Evolutionary conservation across 352 stramenopile genomes (phyloP).

Genomic region (Pythium dissotocum): DNA sequence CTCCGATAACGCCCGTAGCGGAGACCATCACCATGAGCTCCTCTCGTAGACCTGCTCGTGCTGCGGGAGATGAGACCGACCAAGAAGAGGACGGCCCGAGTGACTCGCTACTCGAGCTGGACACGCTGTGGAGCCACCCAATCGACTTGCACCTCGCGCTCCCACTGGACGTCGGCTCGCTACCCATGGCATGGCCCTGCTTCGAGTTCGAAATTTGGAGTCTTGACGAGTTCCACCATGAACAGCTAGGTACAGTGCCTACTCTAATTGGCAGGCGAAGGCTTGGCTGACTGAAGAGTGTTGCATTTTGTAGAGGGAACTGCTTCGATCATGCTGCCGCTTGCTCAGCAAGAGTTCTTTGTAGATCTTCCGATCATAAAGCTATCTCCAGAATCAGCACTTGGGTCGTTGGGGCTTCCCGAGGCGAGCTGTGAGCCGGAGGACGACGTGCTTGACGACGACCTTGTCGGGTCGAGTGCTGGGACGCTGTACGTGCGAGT

Average conservation of each 20-base stretch:
- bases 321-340: conserved; percentile 37
- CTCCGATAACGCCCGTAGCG: conserved; percentile 7
- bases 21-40: conserved; percentile 16
- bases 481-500: conserved; percentile 8
- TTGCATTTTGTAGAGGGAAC: conserved; percentile 32
- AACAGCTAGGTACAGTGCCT: conserved; percentile 37
- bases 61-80: conserved; percentile 17
- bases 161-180: conserved; percentile 2
- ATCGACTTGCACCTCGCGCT: conserved; percentile 54
- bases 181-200: conserved; percentile 40
- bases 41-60: background rate
- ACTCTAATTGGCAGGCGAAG: background rate
- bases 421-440: background rate
- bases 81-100: background rate
- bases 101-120: conserved; percentile 27
- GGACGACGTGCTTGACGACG: background rate
- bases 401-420: conserved; percentile 26
- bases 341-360: conserved; percentile 40
- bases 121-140: conserved; percentile 54
- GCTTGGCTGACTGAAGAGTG: background rate
- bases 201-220: conserved; percentile 54
- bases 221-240: conserved; percentile 40
- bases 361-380: conserved; percentile 43
- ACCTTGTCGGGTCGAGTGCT: background rate
- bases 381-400: conserved; percentile 14